Base-by-base conservation (phyloP, 2,329 filamentous ascomycete genomes). In the Trichoderma breve region DNA sequence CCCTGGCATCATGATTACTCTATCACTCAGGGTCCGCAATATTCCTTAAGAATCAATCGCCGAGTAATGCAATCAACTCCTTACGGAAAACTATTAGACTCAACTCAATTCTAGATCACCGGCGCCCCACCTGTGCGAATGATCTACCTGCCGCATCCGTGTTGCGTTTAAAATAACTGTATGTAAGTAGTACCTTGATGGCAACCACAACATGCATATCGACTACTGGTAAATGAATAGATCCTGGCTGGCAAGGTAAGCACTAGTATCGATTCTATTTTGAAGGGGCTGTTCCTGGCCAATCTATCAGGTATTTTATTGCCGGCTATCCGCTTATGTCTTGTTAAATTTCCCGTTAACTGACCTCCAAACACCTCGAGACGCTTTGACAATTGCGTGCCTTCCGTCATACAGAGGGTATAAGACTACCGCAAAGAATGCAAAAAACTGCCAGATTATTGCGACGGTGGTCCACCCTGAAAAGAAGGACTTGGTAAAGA, bases 381-480 rank as follows among this genome's bases (percentile, higher is more conserved):
- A 63, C 24, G 68, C 68, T 24, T 71, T 71, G 21, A 8, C 18
- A 32, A 71, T 71, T 15, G 60, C 68, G 39, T 71, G 60, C n/a
- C 68, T 57, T 14, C 68, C 68, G 11, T 71, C 68, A 12, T 71
- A 64, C 1, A 71, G 9, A 4, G 68, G 68, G 18, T 57, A 71
- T 9, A 71, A 7, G 2, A 71, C 68, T n/a, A 71, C 68, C 8
- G 60, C 68, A 26, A 71, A 71, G 14, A 71, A 71, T 8, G 68
- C 68, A n/a, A 63, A 32, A 36, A 71, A 71, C 12, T 71, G 68
- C 68, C 68, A 71, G 18, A 71, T 64, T 6, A 71, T 71, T 6
- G 68, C 68, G 26, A 71, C 68, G 1, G 68, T 71, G 3, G 68
- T 71, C 68, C 68, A 71, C 5, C 60, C 24, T 14, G 68, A 71